Base-by-base conservation (phyloP, 1,139 yeast species). In the Pichia sorboxylosa region DNA sequence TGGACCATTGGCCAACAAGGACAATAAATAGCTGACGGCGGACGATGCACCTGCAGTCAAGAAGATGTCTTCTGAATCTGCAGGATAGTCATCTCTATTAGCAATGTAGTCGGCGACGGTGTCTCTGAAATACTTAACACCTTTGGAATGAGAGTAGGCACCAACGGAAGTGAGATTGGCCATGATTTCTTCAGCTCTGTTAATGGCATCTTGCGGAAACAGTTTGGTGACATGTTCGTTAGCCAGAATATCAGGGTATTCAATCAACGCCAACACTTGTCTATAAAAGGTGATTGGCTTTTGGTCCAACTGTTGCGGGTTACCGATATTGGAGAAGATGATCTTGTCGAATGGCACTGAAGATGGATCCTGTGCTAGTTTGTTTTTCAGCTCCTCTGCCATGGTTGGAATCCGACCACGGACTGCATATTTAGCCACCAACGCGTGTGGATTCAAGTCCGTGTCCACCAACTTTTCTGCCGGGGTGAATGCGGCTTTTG, bases 301-400 rank as follows among this genome's bases (percentile, higher is more conserved):
- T 57, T 90, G 99, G 47, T 83, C 90, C 49, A 90, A 66, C 54
- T 87, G 97, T 57, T 90, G 98, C 2, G 98, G 98, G 54, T 92
- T 92, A 23, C 98, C 98, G 41, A 90, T 90, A 55, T 92, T 90
- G 41, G 96, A 93, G 48, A 73, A 75, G 51, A 90, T 77, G 45
- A 90, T 83, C 41, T 69, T 61, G 30, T 68, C 62, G 51, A 85
- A 92, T 1, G 95, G 94, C 40, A 84, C 61, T 3, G 82, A 72
- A 24, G 63, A 66, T 15, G 78, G 75, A 31, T 69, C 63, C 29
- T 59, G 52, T 19, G 56, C 52, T 31, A 80, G 60, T 42, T 75
- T 68, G 9, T 58, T 59, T 37, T 75, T 66, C 39, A 92, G 62
- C 52, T 85, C 83, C 50, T 87, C 97, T 15, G 98, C 97, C 45